A percentile compares a stretch with the other conserved stretches of the same genome.
Evolutionary conservation across 2,329 filamentous ascomycete species (phyloP).

Genomic region (Botrytis pseudocinerea): DNA sequence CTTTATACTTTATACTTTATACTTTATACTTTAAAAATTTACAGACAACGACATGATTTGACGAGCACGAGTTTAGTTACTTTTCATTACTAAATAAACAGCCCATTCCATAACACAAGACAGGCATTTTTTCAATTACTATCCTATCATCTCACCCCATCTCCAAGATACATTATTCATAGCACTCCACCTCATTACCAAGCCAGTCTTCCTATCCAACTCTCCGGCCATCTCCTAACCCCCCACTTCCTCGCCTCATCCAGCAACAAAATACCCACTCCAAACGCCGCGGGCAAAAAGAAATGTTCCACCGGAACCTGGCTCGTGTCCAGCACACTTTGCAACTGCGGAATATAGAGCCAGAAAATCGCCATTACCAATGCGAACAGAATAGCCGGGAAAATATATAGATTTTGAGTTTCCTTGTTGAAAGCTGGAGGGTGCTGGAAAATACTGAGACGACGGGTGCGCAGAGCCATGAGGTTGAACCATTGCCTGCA

Average conservation of each 20-base stretch:
- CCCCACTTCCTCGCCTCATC: conserved; percentile 66
- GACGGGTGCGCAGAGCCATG: conserved; percentile 61
- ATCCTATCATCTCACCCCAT: background rate
- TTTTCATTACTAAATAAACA: background rate
- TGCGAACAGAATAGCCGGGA: conserved; percentile 69
- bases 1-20: background rate
- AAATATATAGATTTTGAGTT: conserved; percentile 62
- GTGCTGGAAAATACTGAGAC: conserved; percentile 69
- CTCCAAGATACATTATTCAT: background rate
- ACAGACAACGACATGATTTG: fast-evolving
- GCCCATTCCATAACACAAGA: background rate
- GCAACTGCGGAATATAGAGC: conserved; percentile 65
- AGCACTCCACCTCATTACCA: conserved; percentile 51
- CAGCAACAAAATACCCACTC: conserved; percentile 59
- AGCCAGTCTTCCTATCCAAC: conserved; percentile 58
- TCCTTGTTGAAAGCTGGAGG: conserved; percentile 62
- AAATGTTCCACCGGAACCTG: conserved; percentile 69
- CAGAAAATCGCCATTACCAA: conserved; percentile 67
- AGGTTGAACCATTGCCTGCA: conserved; percentile 68
- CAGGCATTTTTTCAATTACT: background rate
- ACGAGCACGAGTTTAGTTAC: background rate
- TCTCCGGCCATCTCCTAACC: conserved; percentile 58
- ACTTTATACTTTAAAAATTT: background rate
- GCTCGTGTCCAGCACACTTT: conserved; percentile 58
- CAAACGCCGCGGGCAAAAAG: conserved; percentile 73